These are phyloP conservation scores for Fusarium pilosicola DNA, from an alignment of 2,329 filamentous ascomycete species.

Conservation along the genomic window DNA sequence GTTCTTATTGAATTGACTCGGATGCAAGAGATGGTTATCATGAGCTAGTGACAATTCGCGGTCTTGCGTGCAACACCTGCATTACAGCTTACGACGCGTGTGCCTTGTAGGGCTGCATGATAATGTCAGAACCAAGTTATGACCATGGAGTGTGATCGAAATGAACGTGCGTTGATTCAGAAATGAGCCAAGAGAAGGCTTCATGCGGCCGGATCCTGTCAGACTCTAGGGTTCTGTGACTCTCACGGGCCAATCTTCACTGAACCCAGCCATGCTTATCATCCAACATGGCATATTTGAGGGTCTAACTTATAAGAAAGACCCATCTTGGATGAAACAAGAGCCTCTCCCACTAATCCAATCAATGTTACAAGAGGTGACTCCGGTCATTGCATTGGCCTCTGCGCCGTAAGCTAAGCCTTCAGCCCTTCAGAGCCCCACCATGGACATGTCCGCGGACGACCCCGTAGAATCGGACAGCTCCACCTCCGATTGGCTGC, in stretches of 20 bases:
- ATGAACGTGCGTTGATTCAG: too few species aligned
- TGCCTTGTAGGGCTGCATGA: not conserved
- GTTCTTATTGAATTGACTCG: not conserved
- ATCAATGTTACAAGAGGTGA: not conserved
- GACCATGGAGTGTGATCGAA: too few species aligned
- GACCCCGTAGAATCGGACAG: not conserved
- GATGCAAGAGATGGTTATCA: too few species aligned
- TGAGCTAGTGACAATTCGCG: not conserved
- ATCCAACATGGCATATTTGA: not conserved
- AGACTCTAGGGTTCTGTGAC: not conserved
- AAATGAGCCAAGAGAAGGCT: not conserved
- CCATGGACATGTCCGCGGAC: conserved; percentile 35
- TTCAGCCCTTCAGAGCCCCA: conserved; percentile 9
- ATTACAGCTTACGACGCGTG: too few species aligned
- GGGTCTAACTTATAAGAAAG: too few species aligned
- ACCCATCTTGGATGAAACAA: not conserved
- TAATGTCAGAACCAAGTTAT: accelerated
- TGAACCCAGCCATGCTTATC: not conserved
- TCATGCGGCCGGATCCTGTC: not conserved
- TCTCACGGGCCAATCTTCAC: not conserved
- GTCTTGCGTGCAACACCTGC: not conserved
- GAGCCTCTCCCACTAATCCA: not conserved
- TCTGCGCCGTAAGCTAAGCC: not conserved
- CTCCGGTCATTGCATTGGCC: not conserved
- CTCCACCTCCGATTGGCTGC: conserved; percentile 9